phyloP scores from a whole-genome alignment of 805 yeast genomes.

The Metschnikowia gelsemii region DNA sequence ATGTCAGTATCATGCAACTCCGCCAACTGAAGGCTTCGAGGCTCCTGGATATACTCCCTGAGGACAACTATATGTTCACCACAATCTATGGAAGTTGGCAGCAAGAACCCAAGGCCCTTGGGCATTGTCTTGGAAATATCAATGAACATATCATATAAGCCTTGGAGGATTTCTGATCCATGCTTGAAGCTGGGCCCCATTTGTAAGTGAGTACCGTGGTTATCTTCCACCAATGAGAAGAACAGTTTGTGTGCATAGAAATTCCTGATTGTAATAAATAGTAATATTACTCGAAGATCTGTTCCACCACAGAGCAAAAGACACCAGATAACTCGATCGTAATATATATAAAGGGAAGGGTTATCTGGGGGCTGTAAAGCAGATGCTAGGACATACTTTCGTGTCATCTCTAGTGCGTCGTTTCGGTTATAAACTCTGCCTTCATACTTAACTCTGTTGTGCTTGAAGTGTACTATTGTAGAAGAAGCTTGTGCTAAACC shows the following conservation, averaged over 20 bases:
- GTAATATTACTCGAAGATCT: conserved; percentile 6
- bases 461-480: not conserved
- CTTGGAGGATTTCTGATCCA: not conserved
- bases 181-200: conserved; percentile 1
- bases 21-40: not conserved
- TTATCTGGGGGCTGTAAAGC: conserved; percentile 16
- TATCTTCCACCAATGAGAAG: conserved; percentile 7
- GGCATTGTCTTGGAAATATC: not conserved
- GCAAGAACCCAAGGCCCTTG: not conserved
- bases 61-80: conserved; percentile 1
- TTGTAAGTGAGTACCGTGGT: not conserved
- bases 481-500: conserved; percentile 8
- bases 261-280: conserved; percentile 14
- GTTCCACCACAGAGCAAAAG: conserved; percentile 18
- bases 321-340: conserved; percentile 21
- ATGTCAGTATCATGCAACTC: conserved; percentile 2
- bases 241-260: conserved; percentile 4
- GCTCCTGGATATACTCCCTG: conserved; percentile 1
- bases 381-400: conserved; percentile 16
- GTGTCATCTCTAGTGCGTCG: conserved; percentile 13
- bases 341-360: conserved; percentile 11
- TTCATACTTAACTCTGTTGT: not conserved
- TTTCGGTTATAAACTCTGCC: conserved; percentile 7
- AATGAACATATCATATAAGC: not conserved
- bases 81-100: conserved; percentile 5